Conservation (phyloP, 1,284 basidiomycete species). For the Inonotus obliquus region DNA sequence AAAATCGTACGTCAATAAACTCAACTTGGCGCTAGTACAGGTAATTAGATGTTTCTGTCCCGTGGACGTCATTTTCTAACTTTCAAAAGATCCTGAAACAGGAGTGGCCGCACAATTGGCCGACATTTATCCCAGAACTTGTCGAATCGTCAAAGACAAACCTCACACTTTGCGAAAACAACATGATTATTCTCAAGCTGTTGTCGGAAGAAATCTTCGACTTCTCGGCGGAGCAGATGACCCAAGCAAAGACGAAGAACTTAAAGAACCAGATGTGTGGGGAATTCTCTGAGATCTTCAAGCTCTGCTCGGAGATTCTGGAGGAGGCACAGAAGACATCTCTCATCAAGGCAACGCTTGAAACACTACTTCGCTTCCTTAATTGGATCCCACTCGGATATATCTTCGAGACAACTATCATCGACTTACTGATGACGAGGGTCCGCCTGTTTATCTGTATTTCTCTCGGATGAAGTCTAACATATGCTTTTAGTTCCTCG, state of each 20-base stretch:
- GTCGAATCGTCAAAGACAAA: constrained; percentile 97
- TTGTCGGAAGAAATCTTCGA: constrained; percentile 99
- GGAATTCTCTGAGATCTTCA: constrained; percentile 96
- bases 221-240: constrained; percentile 99
- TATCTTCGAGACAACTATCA: constrained; percentile 98
- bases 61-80: not conserved
- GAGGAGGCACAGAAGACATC: constrained; percentile 98
- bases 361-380: constrained; percentile 93
- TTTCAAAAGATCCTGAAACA: constrained; percentile 90
- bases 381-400: constrained; percentile 99
- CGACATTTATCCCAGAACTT: constrained; percentile 95
- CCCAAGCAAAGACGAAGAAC: constrained; percentile 95
- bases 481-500: constrained; percentile 73
- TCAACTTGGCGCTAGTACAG: constrained; percentile 95
- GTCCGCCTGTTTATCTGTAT: constrained; percentile 43
- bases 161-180: constrained; percentile 97
- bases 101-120: constrained; percentile 99
- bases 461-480: constrained; percentile 10
- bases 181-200: constrained; percentile 98
- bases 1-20: constrained; percentile 95
- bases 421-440: constrained; percentile 87
- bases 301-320: constrained; percentile 91
- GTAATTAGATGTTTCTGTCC: constrained; percentile 36
- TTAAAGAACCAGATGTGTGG: constrained; percentile 98
- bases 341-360: constrained; percentile 92